These are phyloP conservation scores for Musa beccarii DNA, from an alignment of 176 grass and related monocot species.

Conservation along the genomic window DNA sequence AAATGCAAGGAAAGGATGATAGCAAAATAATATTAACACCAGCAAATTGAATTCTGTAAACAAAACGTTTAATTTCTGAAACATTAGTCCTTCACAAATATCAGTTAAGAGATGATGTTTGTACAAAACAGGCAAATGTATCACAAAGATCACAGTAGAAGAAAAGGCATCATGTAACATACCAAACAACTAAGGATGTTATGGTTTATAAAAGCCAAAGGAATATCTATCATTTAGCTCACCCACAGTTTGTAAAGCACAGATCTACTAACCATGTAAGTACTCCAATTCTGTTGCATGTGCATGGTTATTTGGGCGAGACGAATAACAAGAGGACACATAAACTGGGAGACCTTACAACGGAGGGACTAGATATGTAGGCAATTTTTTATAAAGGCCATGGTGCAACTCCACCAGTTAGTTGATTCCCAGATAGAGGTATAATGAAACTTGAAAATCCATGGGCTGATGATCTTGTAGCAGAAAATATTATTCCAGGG, in stretches of 20 bases:
- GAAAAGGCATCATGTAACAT: no score
- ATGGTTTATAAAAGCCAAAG: not conserved
- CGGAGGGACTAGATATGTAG: constrained; percentile 4
- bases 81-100: not conserved
- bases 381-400: constrained; percentile 18
- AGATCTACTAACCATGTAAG: constrained; percentile 15
- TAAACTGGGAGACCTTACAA: constrained; percentile 2
- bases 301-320: constrained; percentile 4
- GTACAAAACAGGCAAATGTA: not conserved
- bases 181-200: no score
- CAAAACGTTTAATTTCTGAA: not conserved
- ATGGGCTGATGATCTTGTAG: not conserved
- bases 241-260: not conserved
- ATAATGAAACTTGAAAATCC: constrained; percentile 6
- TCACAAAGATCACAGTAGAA: not conserved
- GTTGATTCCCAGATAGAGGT: not conserved
- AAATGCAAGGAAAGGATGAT: not conserved
- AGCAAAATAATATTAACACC: not conserved
- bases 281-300: constrained; percentile 16
- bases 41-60: not conserved
- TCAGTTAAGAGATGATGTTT: not conserved
- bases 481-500: constrained; percentile 5
- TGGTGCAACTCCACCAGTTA: constrained; percentile 11
- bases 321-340: constrained; percentile 8
- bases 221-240: not conserved